Conservation (phyloP, 345 rosid genomes). For the Salix brachista region DNA sequence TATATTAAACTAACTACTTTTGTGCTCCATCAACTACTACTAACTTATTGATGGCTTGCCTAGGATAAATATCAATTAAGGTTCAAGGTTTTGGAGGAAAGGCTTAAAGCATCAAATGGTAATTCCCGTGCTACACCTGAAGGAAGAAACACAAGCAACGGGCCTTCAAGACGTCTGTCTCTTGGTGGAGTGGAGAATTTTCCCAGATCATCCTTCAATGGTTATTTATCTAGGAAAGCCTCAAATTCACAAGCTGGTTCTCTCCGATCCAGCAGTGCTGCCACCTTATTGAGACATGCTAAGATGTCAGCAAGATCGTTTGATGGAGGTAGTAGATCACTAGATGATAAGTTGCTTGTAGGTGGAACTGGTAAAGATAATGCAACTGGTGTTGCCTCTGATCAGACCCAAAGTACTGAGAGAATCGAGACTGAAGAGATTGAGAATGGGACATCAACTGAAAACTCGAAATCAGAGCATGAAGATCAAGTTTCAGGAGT, state of each 20-base stretch:
- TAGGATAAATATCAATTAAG: slow-evolving; percentile 46
- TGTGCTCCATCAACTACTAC: neutral
- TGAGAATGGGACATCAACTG: slow-evolving; percentile 18
- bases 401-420: slow-evolving; percentile 13
- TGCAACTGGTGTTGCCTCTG: neutral
- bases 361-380: slow-evolving; percentile 17
- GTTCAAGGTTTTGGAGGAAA: slow-evolving; percentile 45
- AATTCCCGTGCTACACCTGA: slow-evolving; percentile 15
- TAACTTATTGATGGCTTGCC: slow-evolving; percentile 4
- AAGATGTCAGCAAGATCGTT: slow-evolving; percentile 31
- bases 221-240: slow-evolving; percentile 27
- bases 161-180: slow-evolving; percentile 38
- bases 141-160: slow-evolving; percentile 22
- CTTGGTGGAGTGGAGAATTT: slow-evolving; percentile 34
- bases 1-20: neutral
- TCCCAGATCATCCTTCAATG: slow-evolving; percentile 27
- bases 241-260: slow-evolving; percentile 17
- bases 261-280: slow-evolving; percentile 27
- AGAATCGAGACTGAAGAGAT: slow-evolving; percentile 6
- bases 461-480: slow-evolving; percentile 20
- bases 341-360: slow-evolving; percentile 21
- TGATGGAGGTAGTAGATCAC: slow-evolving; percentile 34
- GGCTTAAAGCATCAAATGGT: slow-evolving; percentile 30
- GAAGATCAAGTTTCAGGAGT: slow-evolving; percentile 71
- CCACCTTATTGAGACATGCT: slow-evolving; percentile 25